These are phyloP conservation scores for Craterostigma plantagineum DNA, from an alignment of 257 asterid species.

Conservation along the genomic window DNA sequence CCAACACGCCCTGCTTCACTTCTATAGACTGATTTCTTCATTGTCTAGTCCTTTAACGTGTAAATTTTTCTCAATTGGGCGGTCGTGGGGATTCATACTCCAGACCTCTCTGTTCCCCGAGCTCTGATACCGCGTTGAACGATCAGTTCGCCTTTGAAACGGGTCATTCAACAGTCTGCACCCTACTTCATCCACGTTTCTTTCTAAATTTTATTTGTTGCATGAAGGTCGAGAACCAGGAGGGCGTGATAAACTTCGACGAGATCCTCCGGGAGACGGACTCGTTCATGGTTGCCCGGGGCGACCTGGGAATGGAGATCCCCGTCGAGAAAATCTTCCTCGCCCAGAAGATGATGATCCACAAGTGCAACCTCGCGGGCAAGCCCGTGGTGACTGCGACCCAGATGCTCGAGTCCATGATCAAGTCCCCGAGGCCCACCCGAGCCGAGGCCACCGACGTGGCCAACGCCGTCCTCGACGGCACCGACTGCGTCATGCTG, in stretches of 20 bases:
- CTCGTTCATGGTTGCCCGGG: conserved; percentile 90
- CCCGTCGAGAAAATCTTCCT: conserved; percentile 81
- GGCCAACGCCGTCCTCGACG: conserved; percentile 79
- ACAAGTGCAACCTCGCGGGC: conserved; percentile 73
- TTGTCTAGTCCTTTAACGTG: no score
- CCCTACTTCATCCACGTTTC: no score
- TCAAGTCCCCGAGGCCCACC: conserved; percentile 84
- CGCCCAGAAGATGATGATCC: conserved; percentile 88
- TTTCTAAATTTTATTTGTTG: no score
- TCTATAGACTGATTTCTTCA: no score
- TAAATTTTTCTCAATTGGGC: no score
- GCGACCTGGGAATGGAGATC: conserved; percentile 88
- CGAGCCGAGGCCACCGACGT: conserved; percentile 94
- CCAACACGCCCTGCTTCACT: no score
- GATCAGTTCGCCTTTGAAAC: no score
- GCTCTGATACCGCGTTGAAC: no score
- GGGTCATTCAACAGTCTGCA: no score
- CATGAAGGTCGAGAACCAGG: conserved; percentile 96
- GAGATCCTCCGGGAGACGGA: conserved; percentile 78
- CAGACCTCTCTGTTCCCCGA: no score
- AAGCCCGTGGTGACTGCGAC: conserved; percentile 89
- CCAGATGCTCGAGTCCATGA: conserved; percentile 92
- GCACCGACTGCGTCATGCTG: conserved; percentile 83
- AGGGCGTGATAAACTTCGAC: conserved; percentile 63
- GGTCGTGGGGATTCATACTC: no score